Percentiles rank a stretch among this genome's conserved stretches.
phyloP scores from a whole-genome alignment of 2,329 filamentous ascomycete genomes.

The Penicillium sumatraense region DNA sequence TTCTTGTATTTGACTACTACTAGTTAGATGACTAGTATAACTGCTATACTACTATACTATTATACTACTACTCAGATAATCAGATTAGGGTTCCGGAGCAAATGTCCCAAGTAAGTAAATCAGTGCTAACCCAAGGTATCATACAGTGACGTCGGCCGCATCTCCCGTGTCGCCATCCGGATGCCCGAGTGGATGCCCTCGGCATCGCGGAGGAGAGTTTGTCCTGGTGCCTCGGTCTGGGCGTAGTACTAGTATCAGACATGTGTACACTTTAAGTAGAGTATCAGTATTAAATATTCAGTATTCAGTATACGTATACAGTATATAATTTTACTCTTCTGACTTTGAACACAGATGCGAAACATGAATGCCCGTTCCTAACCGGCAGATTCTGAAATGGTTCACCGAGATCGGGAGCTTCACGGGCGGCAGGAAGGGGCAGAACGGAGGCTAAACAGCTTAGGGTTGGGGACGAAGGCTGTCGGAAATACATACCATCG shows the following conservation, averaged over 20 bases:
- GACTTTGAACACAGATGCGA: background rate
- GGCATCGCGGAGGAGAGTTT: constrained; percentile 14
- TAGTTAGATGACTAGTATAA: background rate
- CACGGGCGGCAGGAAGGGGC: constrained; percentile 9
- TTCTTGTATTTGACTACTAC: background rate
- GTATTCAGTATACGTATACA: background rate
- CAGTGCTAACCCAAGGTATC: too few relatives aligned
- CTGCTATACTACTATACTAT: background rate
- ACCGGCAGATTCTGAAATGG: constrained; percentile 24
- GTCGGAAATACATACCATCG: constrained; percentile 1
- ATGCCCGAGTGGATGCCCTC: constrained; percentile 23
- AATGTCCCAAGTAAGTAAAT: background rate
- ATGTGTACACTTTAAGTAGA: background rate
- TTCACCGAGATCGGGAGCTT: constrained; percentile 28
- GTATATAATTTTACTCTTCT: too few relatives aligned
- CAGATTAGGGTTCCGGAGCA: background rate
- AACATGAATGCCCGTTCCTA: constrained; percentile 15
- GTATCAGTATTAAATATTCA: background rate
- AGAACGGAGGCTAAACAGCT: constrained; percentile 7
- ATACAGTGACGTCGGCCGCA: constrained; percentile 39
- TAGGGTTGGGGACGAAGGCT: background rate
- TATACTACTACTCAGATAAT: background rate
- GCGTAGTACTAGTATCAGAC: background rate
- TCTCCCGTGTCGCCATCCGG: constrained; percentile 28
- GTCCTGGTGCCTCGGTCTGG: constrained; percentile 3